Conservation (phyloP, 768 basidiomycete species). For the Leccinum disarticulatum region DNA sequence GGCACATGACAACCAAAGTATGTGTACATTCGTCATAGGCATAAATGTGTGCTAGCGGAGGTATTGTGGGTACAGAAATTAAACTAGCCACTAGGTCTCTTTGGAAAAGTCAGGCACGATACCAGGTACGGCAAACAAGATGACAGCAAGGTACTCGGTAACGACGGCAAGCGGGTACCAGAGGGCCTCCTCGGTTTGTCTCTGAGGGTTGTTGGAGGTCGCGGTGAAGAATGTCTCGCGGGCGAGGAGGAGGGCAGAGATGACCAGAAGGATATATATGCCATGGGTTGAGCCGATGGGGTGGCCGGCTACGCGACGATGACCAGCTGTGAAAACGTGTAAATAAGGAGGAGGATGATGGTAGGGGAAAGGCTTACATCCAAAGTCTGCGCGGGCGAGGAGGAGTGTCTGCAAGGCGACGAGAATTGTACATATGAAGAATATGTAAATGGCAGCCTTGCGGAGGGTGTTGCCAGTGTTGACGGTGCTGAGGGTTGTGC, state of each 20-base stretch:
- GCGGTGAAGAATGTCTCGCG: conserved; percentile 34
- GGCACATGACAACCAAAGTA: conserved; percentile 17
- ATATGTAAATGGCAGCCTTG: conserved; percentile 29
- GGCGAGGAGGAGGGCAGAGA: conserved; percentile 26
- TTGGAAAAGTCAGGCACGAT: conserved; percentile 28
- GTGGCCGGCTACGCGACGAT: neutral
- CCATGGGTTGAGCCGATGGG: conserved; percentile 21
- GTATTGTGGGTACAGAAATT: conserved; percentile 3
- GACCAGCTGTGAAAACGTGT: conserved; percentile 6
- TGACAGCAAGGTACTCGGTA: conserved; percentile 33
- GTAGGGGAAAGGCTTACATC: conserved; percentile 4
- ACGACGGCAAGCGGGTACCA: conserved; percentile 36
- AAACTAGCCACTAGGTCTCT: neutral
- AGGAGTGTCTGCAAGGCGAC: conserved; percentile 19
- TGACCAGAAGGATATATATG: conserved; percentile 23
- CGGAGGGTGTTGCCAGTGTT: conserved; percentile 27
- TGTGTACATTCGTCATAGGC: neutral
- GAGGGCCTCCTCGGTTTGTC: conserved; percentile 29
- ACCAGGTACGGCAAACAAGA: conserved; percentile 30
- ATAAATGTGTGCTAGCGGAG: conserved; percentile 9
- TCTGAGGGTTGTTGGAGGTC: conserved; percentile 10
- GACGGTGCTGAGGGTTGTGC: conserved; percentile 3
- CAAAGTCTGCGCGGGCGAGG: conserved; percentile 21
- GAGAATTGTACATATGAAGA: conserved; percentile 27
- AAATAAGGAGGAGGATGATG: neutral